Percentiles rank a stretch among this genome's conserved stretches.
Evolutionary conservation across 2,329 filamentous ascomycete species (phyloP).

Genomic region (Hypoxylon sp.): DNA sequence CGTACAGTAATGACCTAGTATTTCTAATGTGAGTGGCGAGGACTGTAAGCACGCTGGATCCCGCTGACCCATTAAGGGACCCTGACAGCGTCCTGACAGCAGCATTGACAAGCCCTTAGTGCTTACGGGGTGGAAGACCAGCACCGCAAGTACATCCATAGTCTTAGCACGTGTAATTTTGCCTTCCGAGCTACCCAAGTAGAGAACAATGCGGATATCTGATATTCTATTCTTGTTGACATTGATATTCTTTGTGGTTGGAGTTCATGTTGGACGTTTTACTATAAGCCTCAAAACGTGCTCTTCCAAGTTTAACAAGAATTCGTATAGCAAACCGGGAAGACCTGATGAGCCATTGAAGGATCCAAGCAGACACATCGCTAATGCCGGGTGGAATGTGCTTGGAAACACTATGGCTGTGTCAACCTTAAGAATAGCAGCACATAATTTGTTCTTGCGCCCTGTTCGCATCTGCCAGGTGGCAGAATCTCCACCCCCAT

Average conservation of each 20-base stretch:
- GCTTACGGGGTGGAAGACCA: slow-evolving; percentile 42
- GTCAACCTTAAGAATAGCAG: slow-evolving; percentile 28
- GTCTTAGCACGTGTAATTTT: slow-evolving; percentile 39
- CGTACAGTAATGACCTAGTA: slow-evolving; percentile 28
- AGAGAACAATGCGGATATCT: not conserved
- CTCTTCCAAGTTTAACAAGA: slow-evolving; percentile 8
- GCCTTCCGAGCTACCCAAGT: slow-evolving; percentile 11
- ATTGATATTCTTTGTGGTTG: slow-evolving; percentile 12
- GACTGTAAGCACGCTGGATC: slow-evolving; percentile 42
- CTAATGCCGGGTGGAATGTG: slow-evolving; percentile 39
- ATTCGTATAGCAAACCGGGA: slow-evolving; percentile 2
- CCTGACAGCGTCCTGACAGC: slow-evolving; percentile 38
- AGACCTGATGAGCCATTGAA: slow-evolving; percentile 15
- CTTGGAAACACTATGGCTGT: slow-evolving; percentile 23
- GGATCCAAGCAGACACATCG: slow-evolving; percentile 21
- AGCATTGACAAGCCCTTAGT: slow-evolving; percentile 39
- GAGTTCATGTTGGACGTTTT: slow-evolving; percentile 22
- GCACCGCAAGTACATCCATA: slow-evolving; percentile 20
- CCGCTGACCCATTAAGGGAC: slow-evolving; percentile 38
- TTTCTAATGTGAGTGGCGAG: slow-evolving; percentile 32
- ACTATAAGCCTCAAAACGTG: slow-evolving; percentile 33
- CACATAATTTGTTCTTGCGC: slow-evolving; percentile 20
- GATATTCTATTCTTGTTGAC: slow-evolving; percentile 15
- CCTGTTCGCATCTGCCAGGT: slow-evolving; percentile 36
- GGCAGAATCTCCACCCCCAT: slow-evolving; percentile 34